Evolutionary conservation across 805 yeast genomes (phyloP), one percentile per base, ranked within the genome.

Genomic region (Candida krabiensis): DNA sequence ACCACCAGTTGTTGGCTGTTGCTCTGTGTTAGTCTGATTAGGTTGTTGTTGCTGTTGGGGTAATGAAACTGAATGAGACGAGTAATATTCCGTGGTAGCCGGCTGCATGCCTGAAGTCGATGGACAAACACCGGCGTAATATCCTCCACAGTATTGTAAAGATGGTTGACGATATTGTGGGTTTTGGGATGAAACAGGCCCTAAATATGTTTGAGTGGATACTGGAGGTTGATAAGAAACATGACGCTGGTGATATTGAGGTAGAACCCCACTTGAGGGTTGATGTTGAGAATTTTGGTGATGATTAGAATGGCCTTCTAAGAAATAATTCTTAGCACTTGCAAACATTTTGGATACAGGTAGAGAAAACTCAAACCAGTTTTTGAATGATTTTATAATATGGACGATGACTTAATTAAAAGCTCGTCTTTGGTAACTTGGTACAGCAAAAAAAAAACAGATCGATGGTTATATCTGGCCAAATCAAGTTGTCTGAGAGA

Each of bases 1-100:
- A 44, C 96, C 96, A 29, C 96, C 96, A 29, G 70, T 60, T 4
- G 66, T 47, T 17, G 40, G 38, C 27, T 38, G 44, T 38, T 36
- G 39, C n/a, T n/a, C n/a, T n/a, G n/a, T n/a, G n/a, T n/a, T n/a
- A n/a, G n/a, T n/a, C n/a, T n/a, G n/a, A n/a, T n/a, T n/a, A 32
- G 33, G 35, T 26, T 17, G 44, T 28, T 37, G 37, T 22, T 45
- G 52, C 12, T 41, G 38, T 24, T 41, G 47, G 21, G 37, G 33
- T 14, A 14, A 40, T 18, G 16, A 40, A 17, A 28, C 36, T n/a
- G 35, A 33, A 15, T 43, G 48, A 13, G 43, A 43, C 21, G 32
- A 9, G 16, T 37, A 41, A 19, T 30, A 44, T 21, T 38, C 40
- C 31, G 38, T 36, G 32, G 37, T 19, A 12, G 36, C 14, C 9